Evolutionary conservation across 192 early-diverging fungal genomes (phyloP), one percentile per base, ranked within the genome.

Genomic region (Obelidium mucronatum): DNA sequence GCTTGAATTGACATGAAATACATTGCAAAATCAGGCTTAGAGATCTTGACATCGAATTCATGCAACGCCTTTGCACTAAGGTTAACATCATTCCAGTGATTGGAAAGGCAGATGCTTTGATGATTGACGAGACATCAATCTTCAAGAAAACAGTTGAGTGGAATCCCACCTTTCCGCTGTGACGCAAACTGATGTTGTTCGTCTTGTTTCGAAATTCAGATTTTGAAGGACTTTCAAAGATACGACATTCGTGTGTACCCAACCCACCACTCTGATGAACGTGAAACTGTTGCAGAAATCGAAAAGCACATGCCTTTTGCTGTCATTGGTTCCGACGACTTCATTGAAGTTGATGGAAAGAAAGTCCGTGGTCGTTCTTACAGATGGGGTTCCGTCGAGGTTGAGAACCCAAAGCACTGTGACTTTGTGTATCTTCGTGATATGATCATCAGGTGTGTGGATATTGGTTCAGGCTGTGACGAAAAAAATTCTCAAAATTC

Each of bases 81-180:
- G 94, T 94, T 79, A 99, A 99, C 77, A 92, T 99, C 34, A 95
- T 98, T 68, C 98, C 98, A 26, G 92, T 97, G n/a, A 90, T 99
- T 79, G 96, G 92, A 61, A 94, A 94, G 67, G 91, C 96, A 2
- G 98, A 99, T 85, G 91, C 95, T 24, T 87, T 98, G 61, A 95
- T 96, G 26, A 91, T 92, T 15, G 85, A 89, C 55, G 97, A 99
- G 80, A 78, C 95, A 62, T 79, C 87, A 5, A 85, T 89, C 44
- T 99, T 96, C 86, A 99, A 99, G 87, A 91, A 92, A 80, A 89
- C 92, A 42, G 87, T 93, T 78, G n/a, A n/a, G n/a, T n/a, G n/a
- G n/a, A n/a, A n/a, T n/a, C n/a, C n/a, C n/a, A n/a, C n/a, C n/a
- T 39, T 82, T 82, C 19, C 15, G n/a, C n/a, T n/a, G n/a, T n/a